A percentile compares a stretch with the other conserved stretches of the same genome.
Conservation (phyloP, 1,284 basidiomycete genomes). For the Irpex sp. region DNA sequence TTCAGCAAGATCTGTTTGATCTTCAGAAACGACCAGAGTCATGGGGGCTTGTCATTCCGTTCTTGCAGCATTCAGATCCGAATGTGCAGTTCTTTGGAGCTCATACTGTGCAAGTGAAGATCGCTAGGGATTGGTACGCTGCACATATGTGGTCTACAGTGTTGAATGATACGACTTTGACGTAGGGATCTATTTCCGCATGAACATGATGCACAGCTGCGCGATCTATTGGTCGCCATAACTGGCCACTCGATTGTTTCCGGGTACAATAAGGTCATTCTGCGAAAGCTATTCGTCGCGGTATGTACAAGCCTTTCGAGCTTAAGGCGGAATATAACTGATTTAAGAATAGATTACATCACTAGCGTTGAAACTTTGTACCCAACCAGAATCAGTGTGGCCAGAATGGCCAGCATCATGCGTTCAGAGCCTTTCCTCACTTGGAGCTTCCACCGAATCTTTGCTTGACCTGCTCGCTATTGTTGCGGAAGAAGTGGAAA, state of each 20-base stretch:
- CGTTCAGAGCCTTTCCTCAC: slow-evolving; percentile 53
- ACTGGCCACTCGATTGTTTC: slow-evolving; percentile 54
- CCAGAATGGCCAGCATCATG: slow-evolving; percentile 68
- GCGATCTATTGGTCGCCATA: slow-evolving; percentile 61
- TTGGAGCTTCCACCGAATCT: slow-evolving; percentile 50
- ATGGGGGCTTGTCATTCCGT: slow-evolving; percentile 76
- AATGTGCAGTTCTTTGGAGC: slow-evolving; percentile 92
- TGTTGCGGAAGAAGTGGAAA: slow-evolving; percentile 75
- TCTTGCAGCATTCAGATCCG: slow-evolving; percentile 64
- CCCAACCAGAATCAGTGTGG: slow-evolving; percentile 56
- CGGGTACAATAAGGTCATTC: slow-evolving; percentile 62
- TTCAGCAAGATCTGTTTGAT: slow-evolving; percentile 71
- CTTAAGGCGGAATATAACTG: background rate
- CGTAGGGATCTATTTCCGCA: slow-evolving; percentile 59
- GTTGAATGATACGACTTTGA: background rate
- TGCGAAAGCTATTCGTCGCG: slow-evolving; percentile 84
- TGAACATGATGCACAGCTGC: slow-evolving; percentile 48
- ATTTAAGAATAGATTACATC: slow-evolving; percentile 54
- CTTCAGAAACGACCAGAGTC: slow-evolving; percentile 71
- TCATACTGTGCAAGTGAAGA: slow-evolving; percentile 89
- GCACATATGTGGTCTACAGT: background rate
- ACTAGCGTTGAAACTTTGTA: slow-evolving; percentile 71
- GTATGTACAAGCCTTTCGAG: slow-evolving; percentile 53
- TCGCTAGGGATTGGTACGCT: slow-evolving; percentile 83
- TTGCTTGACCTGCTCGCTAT: slow-evolving; percentile 82